Evolutionary conservation across 306 rosid genomes (phyloP), one percentile per base, ranked within the genome.

Genomic region (Ziziphus jujuba): DNA sequence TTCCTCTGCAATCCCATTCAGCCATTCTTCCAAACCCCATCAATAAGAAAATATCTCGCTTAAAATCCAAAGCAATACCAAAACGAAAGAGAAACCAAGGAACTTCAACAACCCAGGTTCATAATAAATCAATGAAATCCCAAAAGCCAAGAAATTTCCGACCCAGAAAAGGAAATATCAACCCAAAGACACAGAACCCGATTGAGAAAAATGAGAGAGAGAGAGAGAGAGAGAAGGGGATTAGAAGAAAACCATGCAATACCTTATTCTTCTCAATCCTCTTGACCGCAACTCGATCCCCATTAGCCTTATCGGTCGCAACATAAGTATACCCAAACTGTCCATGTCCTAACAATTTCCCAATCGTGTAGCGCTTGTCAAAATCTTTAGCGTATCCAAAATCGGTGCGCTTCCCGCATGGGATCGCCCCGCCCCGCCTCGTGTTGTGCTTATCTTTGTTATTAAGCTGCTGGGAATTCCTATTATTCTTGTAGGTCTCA

Each of bases 251-350:
- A 48, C 4, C 9, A 77, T n/a, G n/a, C n/a, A n/a, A n/a, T 79
- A 95, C 99, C 99, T 95, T 95, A 63, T 44, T 80, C 84, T 95
- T 95, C 66, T 95, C 97, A 45, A 95, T 87, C 66, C 84, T 84
- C 83, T 95, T 95, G 4, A 95, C 99, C 20, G 96, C 99, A 17
- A 95, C 99, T 17, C 97, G 95, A 80, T 95, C 95, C 77, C 96
- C 97, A 78, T 84, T 90, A 3, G 63, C 80, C 77, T 80, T 87
- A 70, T 90, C 91, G 9, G 79, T 59, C 5, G 97, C 99, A 7
- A 88, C 97, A 74, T 88, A 95, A 9, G 99, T 95, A 53, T 95
- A 95, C 20, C 99, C 99, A 72, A 95, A 95, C 72, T 95, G 99
- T 1, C 99, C 99, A 12, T 95, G 97, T 0, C 99, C 99, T 36